Evolutionary conservation across 768 basidiomycete species (phyloP).

Genomic region (Leccinum pellstonianum): DNA sequence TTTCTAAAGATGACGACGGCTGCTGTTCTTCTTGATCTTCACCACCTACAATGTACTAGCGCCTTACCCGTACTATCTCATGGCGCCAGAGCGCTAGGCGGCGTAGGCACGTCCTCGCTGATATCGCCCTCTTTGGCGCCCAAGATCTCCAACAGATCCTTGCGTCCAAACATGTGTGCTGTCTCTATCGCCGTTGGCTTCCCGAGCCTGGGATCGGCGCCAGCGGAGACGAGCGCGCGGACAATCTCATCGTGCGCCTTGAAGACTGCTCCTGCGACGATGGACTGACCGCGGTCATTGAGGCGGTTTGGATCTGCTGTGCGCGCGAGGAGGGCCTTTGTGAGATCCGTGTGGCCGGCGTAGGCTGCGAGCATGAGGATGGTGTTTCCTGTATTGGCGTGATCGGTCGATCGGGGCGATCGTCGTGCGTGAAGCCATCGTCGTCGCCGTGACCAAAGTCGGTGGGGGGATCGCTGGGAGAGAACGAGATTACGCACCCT

Average conservation of each 20-base stretch:
- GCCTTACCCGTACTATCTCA: not conserved
- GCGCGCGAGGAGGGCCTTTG: slow-evolving; percentile 50
- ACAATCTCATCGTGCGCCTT: slow-evolving; percentile 68
- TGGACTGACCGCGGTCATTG: slow-evolving; percentile 72
- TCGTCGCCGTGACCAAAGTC: not conserved
- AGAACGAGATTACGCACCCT: slow-evolving; percentile 46
- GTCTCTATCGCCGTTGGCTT: slow-evolving; percentile 67
- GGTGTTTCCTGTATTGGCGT: slow-evolving; percentile 56
- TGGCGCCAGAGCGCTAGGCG: slow-evolving; percentile 13
- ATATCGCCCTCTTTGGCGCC: slow-evolving; percentile 59
- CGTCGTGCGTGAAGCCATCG: not conserved
- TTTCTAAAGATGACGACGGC: not conserved
- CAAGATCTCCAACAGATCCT: slow-evolving; percentile 52
- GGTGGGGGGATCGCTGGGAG: not conserved
- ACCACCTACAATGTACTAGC: too few species aligned
- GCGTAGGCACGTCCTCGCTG: slow-evolving; percentile 31
- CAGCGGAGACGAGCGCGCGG: slow-evolving; percentile 44
- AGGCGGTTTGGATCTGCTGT: slow-evolving; percentile 65
- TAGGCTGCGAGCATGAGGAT: slow-evolving; percentile 79
- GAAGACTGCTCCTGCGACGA: slow-evolving; percentile 77
- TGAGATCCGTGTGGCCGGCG: slow-evolving; percentile 57
- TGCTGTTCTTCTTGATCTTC: not conserved
- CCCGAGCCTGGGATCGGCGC: slow-evolving; percentile 66
- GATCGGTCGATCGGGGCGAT: not conserved
- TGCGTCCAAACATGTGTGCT: slow-evolving; percentile 65